Evolutionary conservation across 1,284 basidiomycete genomes (phyloP), one percentile per base, ranked within the genome.

Genomic region (Ceratobasidium sp.): DNA sequence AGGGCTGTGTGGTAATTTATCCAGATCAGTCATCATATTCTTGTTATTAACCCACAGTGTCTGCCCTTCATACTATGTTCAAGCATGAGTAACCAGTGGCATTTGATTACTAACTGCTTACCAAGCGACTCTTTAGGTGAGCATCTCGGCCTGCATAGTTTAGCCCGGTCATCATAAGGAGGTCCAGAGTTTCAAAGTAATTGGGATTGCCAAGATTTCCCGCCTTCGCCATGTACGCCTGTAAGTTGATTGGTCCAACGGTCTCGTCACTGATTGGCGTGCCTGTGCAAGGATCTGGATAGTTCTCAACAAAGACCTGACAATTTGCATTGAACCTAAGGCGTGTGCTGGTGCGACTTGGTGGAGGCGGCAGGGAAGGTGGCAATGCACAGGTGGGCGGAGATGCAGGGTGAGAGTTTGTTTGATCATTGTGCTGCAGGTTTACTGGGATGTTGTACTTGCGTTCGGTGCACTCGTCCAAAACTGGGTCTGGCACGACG

Each of bases 1-100:
- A 44, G 70, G 70, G 1, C 70, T 57, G 44, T 73, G 70, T 6
- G 70, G 70, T 44, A 73, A 8, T 38, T 55, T 48, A 20, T 73
- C 57, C 18, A 73, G 1, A 33, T 73, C 57, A 23, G 38, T 44
- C 4, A 62, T 41, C 33, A 73, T 1, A 1, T 23, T 33, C 8
- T 38, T 41, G 57, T 59, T 59, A 3, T 59, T 73, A 33, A 23
- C 35, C 70, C 70, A 73, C 10, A 57, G 70, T 0, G 70, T 73
- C 20, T 35, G 55, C 23, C 57, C 70, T 3, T 48, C 14, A 18
- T 60, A 73, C 70, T 73, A 8, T 12, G 2, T 23, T 46, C n/a
- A n/a, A n/a, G n/a, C 5, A 48, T 64, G 35, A 68, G 66, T 52
- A n/a, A 12, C n/a, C 16, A 44, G 5, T 41, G 6, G 8, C 30